Percentiles rank a stretch among this genome's conserved stretches.
These are phyloP conservation scores for Catenaria anguillulae DNA, from an alignment of 371 early-diverging fungal species.

Conservation along the genomic window DNA sequence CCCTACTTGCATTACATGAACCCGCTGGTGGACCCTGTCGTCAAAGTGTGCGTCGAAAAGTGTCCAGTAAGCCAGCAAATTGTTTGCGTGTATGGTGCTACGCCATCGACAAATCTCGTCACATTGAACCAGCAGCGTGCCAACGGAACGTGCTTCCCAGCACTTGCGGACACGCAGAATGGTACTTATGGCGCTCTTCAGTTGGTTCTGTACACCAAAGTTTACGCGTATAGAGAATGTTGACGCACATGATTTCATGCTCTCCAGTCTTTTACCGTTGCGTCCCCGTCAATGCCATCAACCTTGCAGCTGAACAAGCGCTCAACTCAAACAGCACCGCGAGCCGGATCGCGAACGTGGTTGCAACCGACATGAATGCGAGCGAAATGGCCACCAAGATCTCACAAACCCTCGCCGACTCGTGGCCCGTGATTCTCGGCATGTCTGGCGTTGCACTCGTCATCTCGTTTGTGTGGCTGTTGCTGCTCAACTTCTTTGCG, in stretches of 20 bases:
- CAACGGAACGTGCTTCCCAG: too few species aligned
- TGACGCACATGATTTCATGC: neutral
- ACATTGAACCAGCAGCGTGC: neutral
- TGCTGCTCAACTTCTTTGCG: conserved; percentile 6
- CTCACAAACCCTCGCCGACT: neutral
- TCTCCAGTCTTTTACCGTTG: neutral
- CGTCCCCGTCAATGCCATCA: neutral
- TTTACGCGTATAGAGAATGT: neutral
- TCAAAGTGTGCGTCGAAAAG: conserved; percentile 1
- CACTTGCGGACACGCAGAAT: neutral
- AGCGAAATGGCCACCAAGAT: neutral
- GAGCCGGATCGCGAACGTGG: neutral
- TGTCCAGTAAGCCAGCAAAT: too few species aligned
- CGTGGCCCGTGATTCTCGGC: neutral
- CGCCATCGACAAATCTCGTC: neutral
- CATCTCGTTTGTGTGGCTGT: conserved; percentile 11
- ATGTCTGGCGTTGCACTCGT: conserved; percentile 8
- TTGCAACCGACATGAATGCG: neutral
- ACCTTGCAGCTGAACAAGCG: neutral
- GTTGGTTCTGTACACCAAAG: neutral
- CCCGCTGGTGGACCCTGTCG: neutral
- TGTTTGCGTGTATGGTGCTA: too few species aligned
- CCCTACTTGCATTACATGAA: conserved; percentile 9
- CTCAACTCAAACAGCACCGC: neutral
- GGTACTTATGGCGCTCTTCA: neutral